A percentile compares a stretch with the other conserved stretches of the same genome.
phyloP scores from a whole-genome alignment of 352 stramenopile genomes.

The Phytophthora pinifolia region DNA sequence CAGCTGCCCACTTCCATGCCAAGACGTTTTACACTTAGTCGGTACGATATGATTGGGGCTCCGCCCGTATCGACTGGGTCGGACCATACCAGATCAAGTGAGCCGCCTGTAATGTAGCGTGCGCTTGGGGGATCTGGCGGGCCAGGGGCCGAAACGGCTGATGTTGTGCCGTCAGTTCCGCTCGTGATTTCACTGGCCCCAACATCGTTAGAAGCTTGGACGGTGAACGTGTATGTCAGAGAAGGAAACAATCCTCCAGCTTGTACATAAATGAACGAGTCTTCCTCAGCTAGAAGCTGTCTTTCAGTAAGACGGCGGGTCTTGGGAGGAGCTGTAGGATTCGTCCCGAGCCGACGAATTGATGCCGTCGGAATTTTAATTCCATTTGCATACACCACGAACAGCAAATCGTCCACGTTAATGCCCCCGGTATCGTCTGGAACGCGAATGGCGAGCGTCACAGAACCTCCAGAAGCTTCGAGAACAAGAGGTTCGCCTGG shows the following conservation, averaged over 20 bases:
- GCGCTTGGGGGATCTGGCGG: constrained; percentile 28
- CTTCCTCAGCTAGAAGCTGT: constrained; percentile 3
- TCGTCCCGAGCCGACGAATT: constrained; percentile 7
- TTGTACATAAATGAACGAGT: constrained; percentile 28
- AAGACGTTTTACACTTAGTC: constrained; percentile 25
- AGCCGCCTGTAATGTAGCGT: constrained; percentile 35
- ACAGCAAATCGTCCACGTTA: constrained; percentile 27
- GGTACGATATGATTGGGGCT: constrained; percentile 42
- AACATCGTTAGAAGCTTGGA: constrained; percentile 35
- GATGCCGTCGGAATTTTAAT: constrained; percentile 25
- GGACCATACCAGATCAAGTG: constrained; percentile 39
- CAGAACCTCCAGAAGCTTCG: constrained; percentile 38
- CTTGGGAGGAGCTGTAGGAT: background rate
- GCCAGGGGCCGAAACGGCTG: constrained; percentile 24
- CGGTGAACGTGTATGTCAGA: constrained; percentile 44
- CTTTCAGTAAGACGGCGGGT: constrained; percentile 5
- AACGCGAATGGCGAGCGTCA: constrained; percentile 29
- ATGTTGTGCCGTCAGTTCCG: constrained; percentile 14
- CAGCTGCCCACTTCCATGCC: constrained; percentile 32
- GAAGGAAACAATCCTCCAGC: constrained; percentile 45
- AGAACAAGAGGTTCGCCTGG: constrained; percentile 31
- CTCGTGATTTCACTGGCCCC: constrained; percentile 31
- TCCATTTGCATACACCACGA: constrained; percentile 44
- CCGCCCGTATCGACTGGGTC: constrained; percentile 58
- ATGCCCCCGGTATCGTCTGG: constrained; percentile 52